phyloP scores from a whole-genome alignment of 352 stramenopile genomes.

The Phytophthora syringae region DNA sequence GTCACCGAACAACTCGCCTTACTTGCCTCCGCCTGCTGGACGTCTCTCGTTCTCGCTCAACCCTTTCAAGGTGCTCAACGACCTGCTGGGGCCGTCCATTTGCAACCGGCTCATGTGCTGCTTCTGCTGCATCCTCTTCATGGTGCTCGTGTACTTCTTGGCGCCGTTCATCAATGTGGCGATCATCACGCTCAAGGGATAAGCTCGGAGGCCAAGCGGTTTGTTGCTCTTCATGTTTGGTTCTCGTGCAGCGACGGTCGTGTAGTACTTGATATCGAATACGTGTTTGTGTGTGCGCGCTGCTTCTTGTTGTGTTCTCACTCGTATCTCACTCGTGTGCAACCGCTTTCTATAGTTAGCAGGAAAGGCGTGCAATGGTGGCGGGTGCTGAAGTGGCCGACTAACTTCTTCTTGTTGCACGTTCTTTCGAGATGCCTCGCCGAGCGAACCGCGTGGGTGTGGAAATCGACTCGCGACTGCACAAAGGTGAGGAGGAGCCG shows the following conservation, averaged over 20 bases:
- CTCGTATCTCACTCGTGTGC: slow-evolving; percentile 6
- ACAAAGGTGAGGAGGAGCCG: slow-evolving; percentile 24
- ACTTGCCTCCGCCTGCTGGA: slow-evolving; percentile 89
- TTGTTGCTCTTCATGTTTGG: slow-evolving; percentile 16
- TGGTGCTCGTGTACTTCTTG: slow-evolving; percentile 88
- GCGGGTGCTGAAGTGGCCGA: background rate
- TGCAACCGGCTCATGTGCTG: slow-evolving; percentile 88
- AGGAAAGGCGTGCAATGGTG: slow-evolving; percentile 1
- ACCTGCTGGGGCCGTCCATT: slow-evolving; percentile 87
- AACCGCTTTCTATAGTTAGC: slow-evolving; percentile 38
- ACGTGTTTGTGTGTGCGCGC: slow-evolving; percentile 10
- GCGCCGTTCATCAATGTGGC: slow-evolving; percentile 86
- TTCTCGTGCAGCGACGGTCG: slow-evolving; percentile 9
- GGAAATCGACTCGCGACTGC: slow-evolving; percentile 8
- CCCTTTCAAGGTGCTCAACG: slow-evolving; percentile 90
- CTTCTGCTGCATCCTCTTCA: slow-evolving; percentile 86
- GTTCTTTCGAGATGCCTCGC: slow-evolving; percentile 24
- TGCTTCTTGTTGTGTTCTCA: background rate
- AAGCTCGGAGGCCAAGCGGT: slow-evolving; percentile 3
- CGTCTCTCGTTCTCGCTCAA: slow-evolving; percentile 93
- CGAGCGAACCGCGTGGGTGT: slow-evolving; percentile 30
- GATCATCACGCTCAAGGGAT: slow-evolving; percentile 73
- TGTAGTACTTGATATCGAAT: slow-evolving; percentile 37
- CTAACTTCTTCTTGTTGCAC: background rate
- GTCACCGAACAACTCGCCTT: slow-evolving; percentile 93